These are phyloP conservation scores for Alternaria triticimaculans DNA, from an alignment of 2,329 filamentous ascomycete species.

Conservation along the genomic window DNA sequence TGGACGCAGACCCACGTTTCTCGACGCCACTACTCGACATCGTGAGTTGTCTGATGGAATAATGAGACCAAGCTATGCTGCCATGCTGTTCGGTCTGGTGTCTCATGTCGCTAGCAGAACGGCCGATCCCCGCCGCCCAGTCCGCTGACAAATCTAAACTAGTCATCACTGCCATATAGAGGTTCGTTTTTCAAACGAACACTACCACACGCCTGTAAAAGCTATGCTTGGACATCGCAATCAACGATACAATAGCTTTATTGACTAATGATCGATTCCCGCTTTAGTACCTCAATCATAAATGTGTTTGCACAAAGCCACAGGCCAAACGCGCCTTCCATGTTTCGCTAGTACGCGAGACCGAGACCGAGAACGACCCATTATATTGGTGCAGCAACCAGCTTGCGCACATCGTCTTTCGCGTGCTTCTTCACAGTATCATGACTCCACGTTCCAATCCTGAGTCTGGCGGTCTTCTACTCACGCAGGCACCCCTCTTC, in stretches of 20 bases:
- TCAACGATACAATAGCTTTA: rapidly evolving
- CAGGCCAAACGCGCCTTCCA: not conserved
- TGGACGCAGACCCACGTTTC: constrained; percentile 33
- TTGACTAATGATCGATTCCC: not conserved
- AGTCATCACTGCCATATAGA: constrained; percentile 29
- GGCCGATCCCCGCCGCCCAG: not conserved
- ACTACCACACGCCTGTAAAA: not conserved
- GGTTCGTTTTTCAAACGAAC: not conserved
- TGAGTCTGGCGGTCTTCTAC: not conserved
- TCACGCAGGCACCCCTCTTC: not conserved
- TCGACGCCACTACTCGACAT: constrained; percentile 29
- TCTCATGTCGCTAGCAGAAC: not conserved
- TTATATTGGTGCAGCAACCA: not conserved
- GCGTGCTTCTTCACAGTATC: not conserved
- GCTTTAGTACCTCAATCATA: not conserved
- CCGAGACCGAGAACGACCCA: not conserved
- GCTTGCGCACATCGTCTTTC: not conserved
- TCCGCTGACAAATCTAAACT: constrained; percentile 10
- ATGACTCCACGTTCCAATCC: not conserved
- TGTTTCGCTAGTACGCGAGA: not conserved
- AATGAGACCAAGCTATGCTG: not conserved
- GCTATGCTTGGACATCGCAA: not conserved
- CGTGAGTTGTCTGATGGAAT: not conserved
- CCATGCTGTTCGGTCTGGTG: constrained; percentile 23
- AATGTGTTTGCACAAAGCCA: not conserved